Conservation (phyloP, 2,329 filamentous ascomycete genomes). For the Seiridium unicorne region DNA sequence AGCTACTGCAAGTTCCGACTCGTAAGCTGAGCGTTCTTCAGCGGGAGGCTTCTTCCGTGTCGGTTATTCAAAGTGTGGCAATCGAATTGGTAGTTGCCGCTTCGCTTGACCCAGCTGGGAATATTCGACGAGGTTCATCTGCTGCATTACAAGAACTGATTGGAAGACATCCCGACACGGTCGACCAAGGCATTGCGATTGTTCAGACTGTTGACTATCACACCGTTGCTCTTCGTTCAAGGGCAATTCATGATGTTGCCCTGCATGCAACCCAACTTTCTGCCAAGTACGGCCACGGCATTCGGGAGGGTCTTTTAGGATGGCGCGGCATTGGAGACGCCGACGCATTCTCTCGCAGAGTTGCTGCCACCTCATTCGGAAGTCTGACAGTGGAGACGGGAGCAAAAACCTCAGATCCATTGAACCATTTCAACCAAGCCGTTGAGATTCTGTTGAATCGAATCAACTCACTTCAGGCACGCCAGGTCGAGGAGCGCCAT, state of each 20-base stretch:
- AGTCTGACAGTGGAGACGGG: slow-evolving; percentile 45
- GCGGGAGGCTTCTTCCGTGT: slow-evolving; percentile 33
- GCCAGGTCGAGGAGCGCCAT: slow-evolving; percentile 69
- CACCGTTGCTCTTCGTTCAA: slow-evolving; percentile 80
- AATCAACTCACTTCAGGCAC: slow-evolving; percentile 44
- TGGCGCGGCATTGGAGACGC: slow-evolving; percentile 88
- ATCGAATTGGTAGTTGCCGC: slow-evolving; percentile 79
- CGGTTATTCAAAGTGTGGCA: slow-evolving; percentile 74
- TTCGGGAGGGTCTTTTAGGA: slow-evolving; percentile 69
- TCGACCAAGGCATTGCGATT: slow-evolving; percentile 77
- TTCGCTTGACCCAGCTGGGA: slow-evolving; percentile 85
- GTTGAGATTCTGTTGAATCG: slow-evolving; percentile 41
- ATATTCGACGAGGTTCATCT: slow-evolving; percentile 88
- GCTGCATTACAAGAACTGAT: slow-evolving; percentile 93
- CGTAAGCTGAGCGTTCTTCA: slow-evolving; percentile 41
- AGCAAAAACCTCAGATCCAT: slow-evolving; percentile 13
- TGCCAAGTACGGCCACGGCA: slow-evolving; percentile 65
- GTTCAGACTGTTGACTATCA: slow-evolving; percentile 94
- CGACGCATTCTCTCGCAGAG: slow-evolving; percentile 71
- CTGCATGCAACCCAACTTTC: slow-evolving; percentile 66
- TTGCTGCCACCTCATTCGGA: slow-evolving; percentile 70
- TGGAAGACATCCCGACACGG: slow-evolving; percentile 84
- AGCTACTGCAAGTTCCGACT: slow-evolving; percentile 65
- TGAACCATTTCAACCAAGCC: slow-evolving; percentile 29
- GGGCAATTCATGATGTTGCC: slow-evolving; percentile 78